These are phyloP conservation scores for Cercospora brassicicola DNA, from an alignment of 2,329 filamentous ascomycete species.

Conservation along the genomic window DNA sequence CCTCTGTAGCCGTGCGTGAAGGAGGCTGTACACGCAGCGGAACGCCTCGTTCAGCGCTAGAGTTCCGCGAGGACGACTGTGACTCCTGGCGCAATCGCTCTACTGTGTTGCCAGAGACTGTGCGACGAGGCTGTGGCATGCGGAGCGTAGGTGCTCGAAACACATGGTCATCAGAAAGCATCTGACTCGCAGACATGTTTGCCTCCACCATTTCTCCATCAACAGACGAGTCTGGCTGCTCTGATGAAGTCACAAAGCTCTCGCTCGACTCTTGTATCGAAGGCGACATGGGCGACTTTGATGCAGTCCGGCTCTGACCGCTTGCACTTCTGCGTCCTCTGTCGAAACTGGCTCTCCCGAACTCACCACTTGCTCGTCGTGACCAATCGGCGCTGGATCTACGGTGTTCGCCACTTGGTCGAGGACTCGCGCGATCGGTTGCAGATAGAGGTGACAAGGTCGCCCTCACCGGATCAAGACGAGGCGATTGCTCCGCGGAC, in stretches of 20 bases:
- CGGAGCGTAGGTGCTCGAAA: slow-evolving; percentile 75
- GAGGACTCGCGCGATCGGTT: slow-evolving; percentile 41
- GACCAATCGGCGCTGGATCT: slow-evolving; percentile 43
- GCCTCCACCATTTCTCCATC: slow-evolving; percentile 21
- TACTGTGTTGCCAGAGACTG: slow-evolving; percentile 26
- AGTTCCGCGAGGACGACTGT: slow-evolving; percentile 40
- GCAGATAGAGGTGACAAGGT: slow-evolving; percentile 47
- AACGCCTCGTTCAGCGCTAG: slow-evolving; percentile 30
- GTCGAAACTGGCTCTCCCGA: slow-evolving; percentile 40
- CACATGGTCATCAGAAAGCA: slow-evolving; percentile 80
- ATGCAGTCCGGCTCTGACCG: slow-evolving; percentile 52
- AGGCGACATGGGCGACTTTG: slow-evolving; percentile 51
- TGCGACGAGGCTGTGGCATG: slow-evolving; percentile 28
- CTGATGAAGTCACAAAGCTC: slow-evolving; percentile 58
- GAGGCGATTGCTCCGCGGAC: slow-evolving; percentile 25
- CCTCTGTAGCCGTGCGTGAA: slow-evolving; percentile 32
- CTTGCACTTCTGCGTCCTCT: slow-evolving; percentile 62
- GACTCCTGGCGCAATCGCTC: slow-evolving; percentile 38
- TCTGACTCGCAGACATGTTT: slow-evolving; percentile 78
- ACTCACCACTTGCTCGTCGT: slow-evolving; percentile 38
- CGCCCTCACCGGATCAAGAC: slow-evolving; percentile 44
- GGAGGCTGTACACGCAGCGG: slow-evolving; percentile 35
- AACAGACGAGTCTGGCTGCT: slow-evolving; percentile 30
- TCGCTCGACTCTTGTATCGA: slow-evolving; percentile 66
- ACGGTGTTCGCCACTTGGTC: slow-evolving; percentile 46